Base-by-base conservation (phyloP, 139 green algal genomes). In the Penium margaritaceum region DNA sequence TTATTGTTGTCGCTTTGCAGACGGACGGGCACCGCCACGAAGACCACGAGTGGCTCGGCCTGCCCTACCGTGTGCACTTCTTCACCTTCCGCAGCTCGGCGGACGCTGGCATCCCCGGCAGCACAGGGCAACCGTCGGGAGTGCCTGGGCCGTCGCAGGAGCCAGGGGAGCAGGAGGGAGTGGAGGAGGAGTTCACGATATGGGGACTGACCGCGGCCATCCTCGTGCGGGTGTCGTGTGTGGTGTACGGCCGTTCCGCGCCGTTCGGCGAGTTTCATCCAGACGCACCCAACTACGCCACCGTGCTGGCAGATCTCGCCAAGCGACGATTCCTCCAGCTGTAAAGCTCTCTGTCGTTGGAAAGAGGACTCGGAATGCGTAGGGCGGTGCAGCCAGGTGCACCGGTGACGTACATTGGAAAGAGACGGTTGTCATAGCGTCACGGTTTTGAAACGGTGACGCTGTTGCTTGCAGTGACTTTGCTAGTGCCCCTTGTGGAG, bases 141-240 rank as follows among this genome's bases (percentile, higher is more conserved):
- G n/a, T n/a, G n/a, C n/a, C n/a, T n/a, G n/a, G n/a, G n/a, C n/a
- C n/a, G n/a, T n/a, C n/a, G n/a, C n/a, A 27, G 47, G 47, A 27
- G 47, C 60, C 12, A 54, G 14, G 35, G 35, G 41, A 32, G 35
- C 24, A 62, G 12, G 6, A 1, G 14, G 41, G 0, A 14, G 15
- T 69, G 32, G 67, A 27, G 1, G 67, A 54, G n/a, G 9, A 30
- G 4, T 63, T 75, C 41, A 65, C 53, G 19, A 34, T 81, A 15
- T 81, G 74, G 74, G 74, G 74, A 6, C 46, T 81, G 1, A 81
- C 74, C n/a, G 74, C 74, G n/a, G 68, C 73, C 3, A 77, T 80
- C 2, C 65, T 80, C 17, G 41, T 80, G 0, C 68, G 73, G 0
- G 43, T 67, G 17, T 70, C 73, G 19, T 41, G 65, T 5, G 73